Evolutionary conservation across 2,329 filamentous ascomycete species (phyloP), one percentile per base, ranked within the genome.

Genomic region (Ampelomyces quisqualis): DNA sequence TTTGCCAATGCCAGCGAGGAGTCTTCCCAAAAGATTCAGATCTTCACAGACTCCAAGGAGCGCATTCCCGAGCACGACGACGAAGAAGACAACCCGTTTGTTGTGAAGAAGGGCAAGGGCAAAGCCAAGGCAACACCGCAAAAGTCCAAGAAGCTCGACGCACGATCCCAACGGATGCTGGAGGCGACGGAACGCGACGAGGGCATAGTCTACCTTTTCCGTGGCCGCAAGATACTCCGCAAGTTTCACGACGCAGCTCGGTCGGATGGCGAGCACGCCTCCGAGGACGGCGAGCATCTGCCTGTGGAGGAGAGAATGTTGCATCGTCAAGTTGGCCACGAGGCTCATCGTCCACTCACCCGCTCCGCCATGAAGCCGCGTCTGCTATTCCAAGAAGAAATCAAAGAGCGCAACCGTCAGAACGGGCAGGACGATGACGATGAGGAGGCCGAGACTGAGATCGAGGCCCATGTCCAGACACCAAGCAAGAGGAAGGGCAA

Each of bases 1-100:
- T 68, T 68, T 40, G 59, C 51, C 2, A 77, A 81, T 30, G 77
- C 79, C 6, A 14, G 5, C 19, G 60, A 58, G 68, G 77, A 81
- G 35, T 76, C 78, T n/a, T 69, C 75, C 6, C 76, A 80, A 4
- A 65, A 71, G 38, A 86, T 90, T 53, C 67, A 79, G 50, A 88
- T 91, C 58, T 91, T 82, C 62, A 90, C 85, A 27, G 87, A 93
- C 65, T 81, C 86, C 1, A 84, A 89, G 50, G 90, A 95, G 53
- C 76, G 78, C 31, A 69, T 90, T 28, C 88, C 88, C 14, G 77
- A 82, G 49, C 71, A 80, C 28, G 86, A 89, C 55, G 64, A 70
- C n/a, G 81, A 76, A 51, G 69, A 73, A 5, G 81, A 84, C 18
- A 93, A 91, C 61, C 87, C 87, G 1, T 93, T 91, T 65, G 78